Evolutionary conservation across 2,329 filamentous ascomycete species (phyloP), one percentile per base, ranked within the genome.

Genomic region (Bretziella fagacearum): DNA sequence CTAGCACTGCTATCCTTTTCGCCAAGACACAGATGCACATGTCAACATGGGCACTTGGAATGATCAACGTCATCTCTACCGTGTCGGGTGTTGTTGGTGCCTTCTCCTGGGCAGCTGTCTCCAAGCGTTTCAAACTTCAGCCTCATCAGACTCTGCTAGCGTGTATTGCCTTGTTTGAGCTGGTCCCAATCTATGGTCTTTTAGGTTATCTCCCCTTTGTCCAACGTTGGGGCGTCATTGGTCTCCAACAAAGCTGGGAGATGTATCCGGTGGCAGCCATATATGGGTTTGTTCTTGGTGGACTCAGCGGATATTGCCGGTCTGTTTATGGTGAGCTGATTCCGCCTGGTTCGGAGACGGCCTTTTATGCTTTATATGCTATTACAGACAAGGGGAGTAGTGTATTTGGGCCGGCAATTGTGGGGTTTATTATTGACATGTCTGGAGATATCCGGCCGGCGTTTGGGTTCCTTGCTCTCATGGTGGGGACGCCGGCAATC

Each of bases 331-430:
- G 86, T 32, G 87, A 96, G 61, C 70, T 98, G 48, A 93, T 98
- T 47, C 91, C 91, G 1, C 84, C 85, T 0, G 91, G 91, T 3
- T 93, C 82, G 25, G 91, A 98, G 63, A 87, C 91, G 0, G 87
- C 89, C 0, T 98, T 98, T 59, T 98, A 93, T 59, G 87, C 89
- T 0, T 69, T 98, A 1, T 98, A 96, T 59, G 91, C 91, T 29
- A 95, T 96, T 53, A 96, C 91, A 1, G 91, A 98, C 61, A 98
- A 98, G 62, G 87, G 89, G 1, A 91, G 83, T 18, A 93, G 84
- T 58, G 70, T 96, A 2, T 95, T 98, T 61, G 91, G 91, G 0
- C 91, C 91, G 0, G 82, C 85, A 0, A 89, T 98, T 58, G 91
- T 98, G 0, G 91, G 87, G 1, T 77, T 79, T 10, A 94, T 98